A percentile compares a stretch with the other conserved stretches of the same genome.
phyloP scores from a whole-genome alignment of 805 yeast genomes.

The Sungouiella thailandica region DNA sequence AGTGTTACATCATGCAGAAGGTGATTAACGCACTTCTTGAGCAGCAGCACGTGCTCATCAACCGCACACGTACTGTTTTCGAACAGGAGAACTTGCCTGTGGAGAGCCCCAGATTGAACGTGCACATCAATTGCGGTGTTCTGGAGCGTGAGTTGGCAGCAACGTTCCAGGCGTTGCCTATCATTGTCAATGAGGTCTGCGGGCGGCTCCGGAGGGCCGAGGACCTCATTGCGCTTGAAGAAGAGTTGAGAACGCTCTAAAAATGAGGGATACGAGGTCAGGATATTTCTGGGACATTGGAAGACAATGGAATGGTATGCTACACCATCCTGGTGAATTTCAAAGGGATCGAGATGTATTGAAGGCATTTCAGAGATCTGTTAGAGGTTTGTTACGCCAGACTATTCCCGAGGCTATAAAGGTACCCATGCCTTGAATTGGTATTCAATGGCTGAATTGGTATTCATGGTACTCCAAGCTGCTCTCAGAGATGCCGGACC shows the following conservation, averaged over 20 bases:
- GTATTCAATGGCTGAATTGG: too few species aligned
- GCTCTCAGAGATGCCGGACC: too few species aligned
- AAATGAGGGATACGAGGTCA: too few species aligned
- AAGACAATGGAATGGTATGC: too few species aligned
- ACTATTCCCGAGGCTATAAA: too few species aligned
- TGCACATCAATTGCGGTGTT: slow-evolving; percentile 28
- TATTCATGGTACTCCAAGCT: too few species aligned
- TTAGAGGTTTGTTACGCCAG: too few species aligned
- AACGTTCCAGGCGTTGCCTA: slow-evolving; percentile 19
- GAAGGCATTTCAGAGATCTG: too few species aligned
- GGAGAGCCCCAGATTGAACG: slow-evolving; percentile 31
- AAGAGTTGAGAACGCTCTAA: slow-evolving; percentile 14
- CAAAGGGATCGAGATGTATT: too few species aligned
- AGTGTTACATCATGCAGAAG: slow-evolving; percentile 58
- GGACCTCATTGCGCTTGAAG: slow-evolving; percentile 24
- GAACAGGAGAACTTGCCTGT: slow-evolving; percentile 48
- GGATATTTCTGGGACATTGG: too few species aligned
- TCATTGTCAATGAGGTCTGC: slow-evolving; percentile 20
- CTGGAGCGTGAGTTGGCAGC: slow-evolving; percentile 22
- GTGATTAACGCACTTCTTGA: slow-evolving; percentile 55
- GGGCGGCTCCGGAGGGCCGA: slow-evolving; percentile 15
- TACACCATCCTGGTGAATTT: too few species aligned
- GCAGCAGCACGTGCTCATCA: slow-evolving; percentile 52
- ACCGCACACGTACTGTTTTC: slow-evolving; percentile 57
- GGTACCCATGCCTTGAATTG: too few species aligned